Evolutionary conservation across 2,329 filamentous ascomycete species (phyloP).

Genomic region (Pseudogymnoascus sp.): DNA sequence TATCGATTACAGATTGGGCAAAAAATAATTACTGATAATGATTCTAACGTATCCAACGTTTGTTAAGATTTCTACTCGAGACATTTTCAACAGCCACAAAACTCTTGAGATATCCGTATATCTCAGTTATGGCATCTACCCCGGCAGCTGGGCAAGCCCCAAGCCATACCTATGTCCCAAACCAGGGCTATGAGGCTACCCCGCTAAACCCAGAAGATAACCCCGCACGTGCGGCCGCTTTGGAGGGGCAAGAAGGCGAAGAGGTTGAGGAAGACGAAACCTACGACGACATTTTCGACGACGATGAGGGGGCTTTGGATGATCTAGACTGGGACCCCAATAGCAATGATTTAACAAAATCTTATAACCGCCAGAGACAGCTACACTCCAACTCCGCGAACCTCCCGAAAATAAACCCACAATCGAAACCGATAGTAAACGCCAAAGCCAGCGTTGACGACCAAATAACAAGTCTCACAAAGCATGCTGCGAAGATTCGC

Average conservation of each 20-base stretch:
- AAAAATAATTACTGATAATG: conserved; percentile 9
- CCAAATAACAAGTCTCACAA: conserved; percentile 74
- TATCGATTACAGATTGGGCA: conserved; percentile 8
- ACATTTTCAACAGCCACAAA: not conserved
- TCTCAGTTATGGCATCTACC: conserved; percentile 11
- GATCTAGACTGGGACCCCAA: conserved; percentile 47
- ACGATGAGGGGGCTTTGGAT: conserved; percentile 55
- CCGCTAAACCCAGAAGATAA: conserved; percentile 27
- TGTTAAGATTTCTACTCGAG: not conserved
- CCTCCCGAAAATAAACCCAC: conserved; percentile 63
- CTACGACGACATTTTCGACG: conserved; percentile 42
- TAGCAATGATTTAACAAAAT: conserved; percentile 68
- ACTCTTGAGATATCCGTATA: not conserved
- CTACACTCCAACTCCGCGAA: conserved; percentile 41
- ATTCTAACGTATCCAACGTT: not conserved
- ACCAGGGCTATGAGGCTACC: conserved; percentile 38
- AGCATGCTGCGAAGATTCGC: conserved; percentile 78
- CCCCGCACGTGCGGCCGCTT: conserved; percentile 22
- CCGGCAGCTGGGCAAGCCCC: conserved; percentile 38
- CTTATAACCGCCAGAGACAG: conserved; percentile 72
- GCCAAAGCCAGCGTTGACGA: conserved; percentile 75
- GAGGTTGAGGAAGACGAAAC: conserved; percentile 34
- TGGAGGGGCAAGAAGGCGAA: conserved; percentile 24
- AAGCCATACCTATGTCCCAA: conserved; percentile 40
- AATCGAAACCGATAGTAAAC: conserved; percentile 66